phyloP scores from a whole-genome alignment of 331 rosid species.

The Pyrus hybrid region DNA sequence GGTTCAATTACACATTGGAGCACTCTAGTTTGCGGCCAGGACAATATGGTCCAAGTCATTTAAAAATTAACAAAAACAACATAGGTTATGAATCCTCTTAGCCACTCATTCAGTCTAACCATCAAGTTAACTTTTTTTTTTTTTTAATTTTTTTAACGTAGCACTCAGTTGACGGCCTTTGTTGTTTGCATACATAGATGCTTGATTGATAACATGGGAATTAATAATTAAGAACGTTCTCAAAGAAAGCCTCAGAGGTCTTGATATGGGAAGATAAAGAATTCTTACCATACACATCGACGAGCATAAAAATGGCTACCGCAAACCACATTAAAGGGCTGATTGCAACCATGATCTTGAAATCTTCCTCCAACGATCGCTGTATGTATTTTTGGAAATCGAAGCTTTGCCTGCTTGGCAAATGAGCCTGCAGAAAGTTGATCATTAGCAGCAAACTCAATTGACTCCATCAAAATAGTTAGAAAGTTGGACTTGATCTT shows the following conservation, averaged over 20 bases:
- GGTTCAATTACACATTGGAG: background rate
- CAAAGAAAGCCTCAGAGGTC: background rate
- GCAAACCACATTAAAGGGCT: slow-evolving; percentile 56
- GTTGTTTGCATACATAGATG: background rate
- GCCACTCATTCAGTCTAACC: background rate
- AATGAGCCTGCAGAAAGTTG: slow-evolving; percentile 34
- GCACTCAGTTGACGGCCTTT: background rate
- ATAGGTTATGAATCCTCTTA: too few relatives aligned
- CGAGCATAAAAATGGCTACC: slow-evolving; percentile 34
- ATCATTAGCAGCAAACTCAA: background rate
- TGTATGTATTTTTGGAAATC: slow-evolving; percentile 43
- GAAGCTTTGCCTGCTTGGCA: slow-evolving; percentile 26
- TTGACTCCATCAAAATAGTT: background rate
- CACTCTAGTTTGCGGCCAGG: too few relatives aligned
- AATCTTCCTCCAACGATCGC: slow-evolving; percentile 47
- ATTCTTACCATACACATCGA: slow-evolving; percentile 46
- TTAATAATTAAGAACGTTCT: too few relatives aligned
- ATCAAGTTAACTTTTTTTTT: background rate
- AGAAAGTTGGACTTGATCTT: background rate
- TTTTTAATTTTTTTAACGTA: background rate
- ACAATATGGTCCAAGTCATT: too few relatives aligned
- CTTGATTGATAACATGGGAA: background rate
- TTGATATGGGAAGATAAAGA: background rate
- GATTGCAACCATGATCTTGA: slow-evolving; percentile 43
- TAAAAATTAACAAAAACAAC: too few relatives aligned